Evolutionary conservation across 345 rosid genomes (phyloP).

Genomic region (Toxicodendron radicans): DNA sequence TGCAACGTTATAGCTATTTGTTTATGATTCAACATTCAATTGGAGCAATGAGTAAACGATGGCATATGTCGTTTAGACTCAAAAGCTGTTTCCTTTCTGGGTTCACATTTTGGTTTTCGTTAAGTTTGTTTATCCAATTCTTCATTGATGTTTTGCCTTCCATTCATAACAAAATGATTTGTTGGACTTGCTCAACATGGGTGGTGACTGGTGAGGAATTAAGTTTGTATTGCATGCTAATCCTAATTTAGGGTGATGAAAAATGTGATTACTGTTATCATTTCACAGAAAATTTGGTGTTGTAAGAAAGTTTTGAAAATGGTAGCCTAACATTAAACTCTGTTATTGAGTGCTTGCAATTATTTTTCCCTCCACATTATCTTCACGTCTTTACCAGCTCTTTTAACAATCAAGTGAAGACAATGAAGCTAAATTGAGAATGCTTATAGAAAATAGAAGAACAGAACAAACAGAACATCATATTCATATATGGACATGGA

Average conservation of each 20-base stretch:
- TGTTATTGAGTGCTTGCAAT: neutral
- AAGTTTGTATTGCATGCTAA: neutral
- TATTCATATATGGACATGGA: neutral
- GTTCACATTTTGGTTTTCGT: neutral
- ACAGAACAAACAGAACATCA: conserved; percentile 13
- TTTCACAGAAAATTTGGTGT: neutral
- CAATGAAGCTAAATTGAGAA: conserved; percentile 11
- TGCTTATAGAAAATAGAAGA: neutral
- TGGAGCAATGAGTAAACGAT: neutral
- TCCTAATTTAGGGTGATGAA: neutral
- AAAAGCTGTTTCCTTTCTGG: neutral
- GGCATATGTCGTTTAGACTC: neutral
- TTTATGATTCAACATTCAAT: neutral
- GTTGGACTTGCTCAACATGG: neutral
- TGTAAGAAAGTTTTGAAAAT: neutral
- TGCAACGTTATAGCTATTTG: neutral
- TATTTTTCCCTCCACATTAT: neutral
- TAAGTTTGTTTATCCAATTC: neutral
- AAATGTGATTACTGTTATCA: neutral
- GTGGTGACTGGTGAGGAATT: neutral
- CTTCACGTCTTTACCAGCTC: neutral
- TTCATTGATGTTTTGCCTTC: neutral
- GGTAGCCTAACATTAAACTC: neutral
- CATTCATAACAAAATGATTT: neutral
- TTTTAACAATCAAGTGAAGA: neutral